Percentiles rank a stretch among this genome's conserved stretches.
These are phyloP conservation scores for Erodium maritimum DNA, from an alignment of 345 rosid species.

Conservation along the genomic window DNA sequence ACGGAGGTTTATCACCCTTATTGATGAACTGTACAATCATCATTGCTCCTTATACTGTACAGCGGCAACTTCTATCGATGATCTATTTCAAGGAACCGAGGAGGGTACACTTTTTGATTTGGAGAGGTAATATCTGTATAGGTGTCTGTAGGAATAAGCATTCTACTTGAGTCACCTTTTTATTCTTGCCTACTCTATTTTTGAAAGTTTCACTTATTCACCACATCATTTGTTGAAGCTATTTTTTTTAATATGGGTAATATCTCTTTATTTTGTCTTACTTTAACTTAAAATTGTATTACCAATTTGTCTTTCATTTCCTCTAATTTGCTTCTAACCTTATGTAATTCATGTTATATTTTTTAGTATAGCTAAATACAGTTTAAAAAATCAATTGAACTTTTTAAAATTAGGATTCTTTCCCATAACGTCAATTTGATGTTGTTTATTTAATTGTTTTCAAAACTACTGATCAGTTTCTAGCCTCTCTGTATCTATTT, in stretches of 20 bases:
- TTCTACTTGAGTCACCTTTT: neutral
- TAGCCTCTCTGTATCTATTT: no score
- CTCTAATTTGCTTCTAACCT: neutral
- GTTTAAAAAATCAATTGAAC: no score
- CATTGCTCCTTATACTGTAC: constrained; percentile 67
- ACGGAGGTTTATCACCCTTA: constrained; percentile 84
- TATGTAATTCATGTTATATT: no score
- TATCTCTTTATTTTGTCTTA: neutral
- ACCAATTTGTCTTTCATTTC: neutral
- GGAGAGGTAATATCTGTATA: constrained; percentile 42
- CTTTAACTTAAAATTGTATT: neutral
- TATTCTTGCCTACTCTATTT: neutral
- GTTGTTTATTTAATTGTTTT: no score
- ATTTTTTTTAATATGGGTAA: neutral
- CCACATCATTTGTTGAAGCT: neutral
- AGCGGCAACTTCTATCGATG: constrained; percentile 72
- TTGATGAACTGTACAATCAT: constrained; percentile 89
- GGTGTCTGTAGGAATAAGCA: neutral
- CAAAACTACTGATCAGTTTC: no score
- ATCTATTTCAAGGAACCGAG: constrained; percentile 88
- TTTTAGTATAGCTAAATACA: no score
- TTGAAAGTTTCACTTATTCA: neutral
- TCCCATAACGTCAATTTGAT: no score
- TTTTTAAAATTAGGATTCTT: no score
- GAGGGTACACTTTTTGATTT: constrained; percentile 83